phyloP scores from a whole-genome alignment of 495 filamentous ascomycete species.

The Penicillium coffeae region DNA sequence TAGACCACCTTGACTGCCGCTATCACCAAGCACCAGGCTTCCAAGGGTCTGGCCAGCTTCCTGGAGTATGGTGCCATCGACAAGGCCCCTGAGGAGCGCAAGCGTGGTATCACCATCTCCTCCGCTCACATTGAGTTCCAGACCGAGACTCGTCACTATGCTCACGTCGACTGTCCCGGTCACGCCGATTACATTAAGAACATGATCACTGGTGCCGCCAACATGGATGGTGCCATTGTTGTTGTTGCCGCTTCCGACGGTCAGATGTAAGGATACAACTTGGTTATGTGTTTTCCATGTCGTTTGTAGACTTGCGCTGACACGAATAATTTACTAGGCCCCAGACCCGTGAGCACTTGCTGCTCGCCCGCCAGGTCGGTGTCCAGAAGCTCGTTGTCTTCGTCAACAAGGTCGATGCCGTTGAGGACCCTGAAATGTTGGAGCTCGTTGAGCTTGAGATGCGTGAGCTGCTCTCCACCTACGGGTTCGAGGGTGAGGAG shows the following conservation, averaged over 20 bases:
- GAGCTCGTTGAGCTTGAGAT: constrained; percentile 99
- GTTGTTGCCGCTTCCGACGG: constrained; percentile 98
- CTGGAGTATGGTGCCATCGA: constrained; percentile 97
- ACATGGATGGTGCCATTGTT: constrained; percentile 97
- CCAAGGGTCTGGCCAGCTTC: constrained; percentile 89
- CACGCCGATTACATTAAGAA: constrained; percentile 99
- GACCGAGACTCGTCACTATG: constrained; percentile 89
- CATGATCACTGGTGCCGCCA: constrained; percentile 97
- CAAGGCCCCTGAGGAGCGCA: constrained; percentile 97
- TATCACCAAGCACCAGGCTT: constrained; percentile 94
- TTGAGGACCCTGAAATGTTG: constrained; percentile 98
- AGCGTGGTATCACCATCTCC: constrained; percentile 99
- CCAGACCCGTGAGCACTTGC: constrained; percentile 96
- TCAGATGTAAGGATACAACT: constrained; percentile 68
- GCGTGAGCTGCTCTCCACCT: constrained; percentile 87
- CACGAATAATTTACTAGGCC: constrained; percentile 52
- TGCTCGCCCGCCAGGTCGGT: constrained; percentile 96
- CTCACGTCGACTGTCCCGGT: constrained; percentile 98
- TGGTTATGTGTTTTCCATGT: not conserved
- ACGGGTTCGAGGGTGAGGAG: constrained; percentile 97
- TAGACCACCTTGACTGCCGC: constrained; percentile 97
- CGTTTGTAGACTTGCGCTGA: constrained; percentile 18
- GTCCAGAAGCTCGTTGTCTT: constrained; percentile 97
- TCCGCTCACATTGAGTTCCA: constrained; percentile 97
- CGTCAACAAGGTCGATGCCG: constrained; percentile 97